phyloP scores from a whole-genome alignment of 2,329 filamentous ascomycete species.

The Coleophoma cylindrospora region DNA sequence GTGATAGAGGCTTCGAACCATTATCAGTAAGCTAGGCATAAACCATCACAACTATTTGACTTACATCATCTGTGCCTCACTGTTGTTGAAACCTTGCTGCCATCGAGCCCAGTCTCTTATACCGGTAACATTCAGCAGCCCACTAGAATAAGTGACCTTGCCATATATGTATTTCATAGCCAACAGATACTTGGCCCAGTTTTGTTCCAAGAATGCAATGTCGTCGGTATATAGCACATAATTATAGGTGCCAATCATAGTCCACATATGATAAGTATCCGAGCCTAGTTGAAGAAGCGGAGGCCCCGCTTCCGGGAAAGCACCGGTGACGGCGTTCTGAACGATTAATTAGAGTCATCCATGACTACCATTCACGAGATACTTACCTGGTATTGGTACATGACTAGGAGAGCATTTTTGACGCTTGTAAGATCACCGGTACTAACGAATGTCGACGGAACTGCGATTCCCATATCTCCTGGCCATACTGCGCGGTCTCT shows the following conservation, averaged over 20 bases:
- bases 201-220: neutral
- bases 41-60: too few species aligned
- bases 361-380: neutral
- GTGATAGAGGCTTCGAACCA: conserved; percentile 31
- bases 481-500: conserved; percentile 53
- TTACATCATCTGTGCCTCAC: neutral
- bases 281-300: conserved; percentile 29
- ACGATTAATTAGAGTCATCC: conserved; percentile 34
- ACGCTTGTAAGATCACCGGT: conserved; percentile 45
- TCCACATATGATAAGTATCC: conserved; percentile 52
- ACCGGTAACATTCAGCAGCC: neutral
- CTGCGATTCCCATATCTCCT: conserved; percentile 52
- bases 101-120: neutral
- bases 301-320: conserved; percentile 40
- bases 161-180: neutral
- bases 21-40: too few species aligned
- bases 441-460: conserved; percentile 44
- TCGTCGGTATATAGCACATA: conserved; percentile 51
- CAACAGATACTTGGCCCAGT: neutral
- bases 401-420: conserved; percentile 34
- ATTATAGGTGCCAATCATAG: conserved; percentile 50
- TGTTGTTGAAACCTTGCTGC: neutral
- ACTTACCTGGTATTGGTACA: too few species aligned
- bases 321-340: conserved; percentile 26
- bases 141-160: neutral